Base-by-base conservation (phyloP, 331 rosid species). In the Malus hybrid region DNA sequence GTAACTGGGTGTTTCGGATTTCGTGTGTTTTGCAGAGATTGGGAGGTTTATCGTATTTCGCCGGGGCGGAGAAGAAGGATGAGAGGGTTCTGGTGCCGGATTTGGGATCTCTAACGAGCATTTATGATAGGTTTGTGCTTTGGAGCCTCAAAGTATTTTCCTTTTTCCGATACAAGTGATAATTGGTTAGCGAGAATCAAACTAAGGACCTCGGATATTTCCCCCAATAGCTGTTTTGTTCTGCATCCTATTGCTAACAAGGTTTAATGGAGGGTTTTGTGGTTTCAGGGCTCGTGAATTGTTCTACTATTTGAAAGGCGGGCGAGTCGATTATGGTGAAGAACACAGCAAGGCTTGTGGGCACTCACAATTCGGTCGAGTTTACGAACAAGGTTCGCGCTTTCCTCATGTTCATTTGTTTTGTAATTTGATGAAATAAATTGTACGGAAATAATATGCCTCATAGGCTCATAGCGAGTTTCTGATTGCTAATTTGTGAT, bases 51-150 rank as follows among this genome's bases (percentile, higher is more conserved):
- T 95, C 99, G 7, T 95, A 95, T 74, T 95, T 95, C 67, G 99
- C 80, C 16, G 99, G 99, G 72, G 99, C 99, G 5, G 99, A 95
- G 91, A 92, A 92, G 93, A 95, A 85, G 55, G 99, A 92, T 81
- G 96, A 89, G 16, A 89, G 96, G 83, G 99, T 92, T 77, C 97
- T 95, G 31, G 99, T 95, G 7, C 99, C 99, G 65, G 99, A 95
- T 90, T 87, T 95, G 85, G 99, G 99, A 6, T 95, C 99, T 71
- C 65, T 95, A 29, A 95, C 99, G 50, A 92, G 99, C 71, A 55
- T 95, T 80, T 82, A 95, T 62, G 99, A 95, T 60, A 86, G 99
- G 99, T 92, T n/a, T 34, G 78, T 75, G 71, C 6, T 71, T 67
- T 16, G 33, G 48, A 54, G 18, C 65, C 32, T 60, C 64, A 60